A percentile compares a stretch with the other conserved stretches of the same genome.
Evolutionary conservation across 2,329 filamentous ascomycete species (phyloP).

Genomic region (Fusarium illudens): DNA sequence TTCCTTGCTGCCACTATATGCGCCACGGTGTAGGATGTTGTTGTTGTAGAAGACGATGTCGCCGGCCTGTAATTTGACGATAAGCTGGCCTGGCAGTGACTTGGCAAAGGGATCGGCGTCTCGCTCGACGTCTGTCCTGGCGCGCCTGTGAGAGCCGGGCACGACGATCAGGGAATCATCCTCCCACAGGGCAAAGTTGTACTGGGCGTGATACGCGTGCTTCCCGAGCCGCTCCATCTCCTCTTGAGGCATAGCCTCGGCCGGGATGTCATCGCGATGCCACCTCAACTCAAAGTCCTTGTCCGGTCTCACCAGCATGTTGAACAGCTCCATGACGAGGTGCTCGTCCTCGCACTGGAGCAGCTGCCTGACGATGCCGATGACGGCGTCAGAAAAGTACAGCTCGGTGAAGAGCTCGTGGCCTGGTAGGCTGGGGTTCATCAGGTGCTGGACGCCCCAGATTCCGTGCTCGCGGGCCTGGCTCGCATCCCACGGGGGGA

Average conservation of each 20-base stretch:
- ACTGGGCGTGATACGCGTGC: conserved; percentile 80
- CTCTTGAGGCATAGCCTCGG: conserved; percentile 70
- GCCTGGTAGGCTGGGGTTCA: conserved; percentile 75
- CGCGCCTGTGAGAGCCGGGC: conserved; percentile 76
- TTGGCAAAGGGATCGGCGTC: conserved; percentile 70
- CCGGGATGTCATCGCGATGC: conserved; percentile 85
- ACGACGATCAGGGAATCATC: conserved; percentile 79
- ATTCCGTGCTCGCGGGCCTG: conserved; percentile 69
- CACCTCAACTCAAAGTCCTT: conserved; percentile 77
- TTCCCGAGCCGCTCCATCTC: conserved; percentile 69
- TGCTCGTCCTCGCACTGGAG: conserved; percentile 65
- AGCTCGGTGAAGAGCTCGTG: conserved; percentile 68
- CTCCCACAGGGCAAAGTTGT: conserved; percentile 83
- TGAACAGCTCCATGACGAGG: conserved; percentile 88
- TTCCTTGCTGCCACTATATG: conserved; percentile 67
- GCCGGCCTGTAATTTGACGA: conserved; percentile 73
- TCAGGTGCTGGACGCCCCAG: conserved; percentile 88
- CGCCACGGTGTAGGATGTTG: conserved; percentile 81
- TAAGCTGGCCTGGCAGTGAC: conserved; percentile 68
- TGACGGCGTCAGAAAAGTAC: conserved; percentile 76
- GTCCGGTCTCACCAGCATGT: conserved; percentile 80
- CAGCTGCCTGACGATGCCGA: conserved; percentile 71
- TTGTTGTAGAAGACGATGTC: conserved; percentile 91
- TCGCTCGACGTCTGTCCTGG: conserved; percentile 75
- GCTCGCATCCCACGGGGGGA: conserved; percentile 80